Base-by-base conservation (phyloP, 768 basidiomycete species). In the Butyriboletus loyo region DNA sequence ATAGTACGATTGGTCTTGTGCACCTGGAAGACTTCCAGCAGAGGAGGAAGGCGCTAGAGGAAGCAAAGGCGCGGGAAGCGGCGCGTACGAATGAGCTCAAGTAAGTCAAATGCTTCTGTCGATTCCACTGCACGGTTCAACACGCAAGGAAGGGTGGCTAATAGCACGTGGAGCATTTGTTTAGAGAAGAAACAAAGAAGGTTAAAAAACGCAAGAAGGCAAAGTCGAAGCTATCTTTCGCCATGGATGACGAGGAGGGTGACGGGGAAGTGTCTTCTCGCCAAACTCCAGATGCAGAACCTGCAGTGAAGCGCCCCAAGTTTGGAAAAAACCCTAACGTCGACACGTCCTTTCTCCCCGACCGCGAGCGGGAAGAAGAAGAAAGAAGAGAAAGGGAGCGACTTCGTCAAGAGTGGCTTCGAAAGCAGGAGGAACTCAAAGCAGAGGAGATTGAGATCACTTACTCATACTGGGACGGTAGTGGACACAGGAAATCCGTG, bases 391-490 rank as follows among this genome's bases (percentile, higher is more conserved):
- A 94, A 68, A 78, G 96, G 35, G 97, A 99, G 67, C 81, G 88
- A 45, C 77, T 99, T 36, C 79, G 97, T 2, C 79, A 92, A 54
- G 85, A 97, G 68, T 99, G 95, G 94, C 75, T 98, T 31, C 74
- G 71, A 58, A 77, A 77, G 56, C 87, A 89, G 60, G 79, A 86
- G 67, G 77, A 84, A 22, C 80, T 87, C 49, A 86, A 87, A 66
- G 63, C 72, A 25, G 87, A 87, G 57, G 79, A 81, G 22, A 90
- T 99, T 49, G 97, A 98, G 70, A 80, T 99, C 50, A 87, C 87
- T 0, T 99, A 98, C 66, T 97, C 93, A 0, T 99, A 86, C 69
- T 99, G 97, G 97, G 97, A 99, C 67, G 97, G 97, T 11, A 93
- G 89, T 63, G 97, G 97, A 0, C 97, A 98, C 72, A 77, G 97